A percentile compares a stretch with the other conserved stretches of the same genome.
These are phyloP conservation scores for Eucalyptus paniculata DNA, from an alignment of 345 rosid species.

Conservation along the genomic window DNA sequence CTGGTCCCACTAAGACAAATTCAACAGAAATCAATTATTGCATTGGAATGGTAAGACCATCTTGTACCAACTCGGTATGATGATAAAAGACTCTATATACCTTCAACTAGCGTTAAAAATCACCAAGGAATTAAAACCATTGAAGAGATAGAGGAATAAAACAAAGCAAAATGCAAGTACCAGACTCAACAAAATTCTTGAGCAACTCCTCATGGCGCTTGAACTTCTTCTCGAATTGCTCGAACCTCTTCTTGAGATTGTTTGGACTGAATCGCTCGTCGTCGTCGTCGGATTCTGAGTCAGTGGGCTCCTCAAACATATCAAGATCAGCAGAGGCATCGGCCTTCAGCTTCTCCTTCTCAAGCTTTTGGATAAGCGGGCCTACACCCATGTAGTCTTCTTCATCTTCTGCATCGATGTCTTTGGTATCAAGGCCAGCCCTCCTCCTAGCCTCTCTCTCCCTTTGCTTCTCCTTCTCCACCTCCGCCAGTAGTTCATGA, in stretches of 20 bases:
- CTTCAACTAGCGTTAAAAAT: not conserved
- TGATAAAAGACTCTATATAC: not conserved
- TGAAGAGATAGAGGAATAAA: not conserved
- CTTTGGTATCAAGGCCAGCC: constrained; percentile 59
- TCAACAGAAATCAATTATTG: not conserved
- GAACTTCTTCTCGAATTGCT: constrained; percentile 40
- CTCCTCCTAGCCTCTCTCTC: constrained; percentile 60
- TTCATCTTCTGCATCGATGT: constrained; percentile 72
- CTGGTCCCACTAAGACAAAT: not conserved
- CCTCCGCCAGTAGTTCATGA: constrained; percentile 39
- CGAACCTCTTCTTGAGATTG: constrained; percentile 13
- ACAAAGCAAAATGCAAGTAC: constrained; percentile 11
- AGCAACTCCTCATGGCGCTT: constrained; percentile 58
- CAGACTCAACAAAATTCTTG: constrained; percentile 30
- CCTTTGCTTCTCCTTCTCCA: constrained; percentile 63
- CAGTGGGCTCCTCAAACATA: constrained; percentile 47
- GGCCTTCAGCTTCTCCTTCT: constrained; percentile 42
- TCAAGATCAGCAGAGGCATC: constrained; percentile 8
- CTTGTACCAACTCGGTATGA: not conserved
- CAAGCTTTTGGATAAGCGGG: constrained; percentile 65
- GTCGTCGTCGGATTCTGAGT: constrained; percentile 64
- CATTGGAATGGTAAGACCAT: not conserved
- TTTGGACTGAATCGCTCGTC: constrained; percentile 34
- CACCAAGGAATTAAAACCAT: not conserved
- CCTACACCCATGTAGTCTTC: constrained; percentile 78